These are phyloP conservation scores for Gastrolobium bilobum DNA, from an alignment of 306 rosid species.

Conservation along the genomic window DNA sequence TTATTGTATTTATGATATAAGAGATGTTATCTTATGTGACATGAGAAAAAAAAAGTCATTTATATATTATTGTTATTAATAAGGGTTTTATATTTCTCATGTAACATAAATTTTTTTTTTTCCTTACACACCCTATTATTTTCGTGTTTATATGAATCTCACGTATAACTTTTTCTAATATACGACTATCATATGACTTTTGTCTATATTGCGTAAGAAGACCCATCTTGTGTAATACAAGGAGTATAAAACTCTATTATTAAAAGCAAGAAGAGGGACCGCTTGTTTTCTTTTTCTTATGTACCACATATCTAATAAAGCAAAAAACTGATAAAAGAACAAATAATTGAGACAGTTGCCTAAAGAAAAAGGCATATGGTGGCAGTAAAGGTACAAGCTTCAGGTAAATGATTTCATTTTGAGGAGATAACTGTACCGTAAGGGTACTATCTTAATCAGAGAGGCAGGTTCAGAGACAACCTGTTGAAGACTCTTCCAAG, in stretches of 20 bases:
- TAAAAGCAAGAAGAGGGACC: background rate
- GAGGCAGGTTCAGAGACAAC: constrained; percentile 21
- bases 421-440: constrained; percentile 13
- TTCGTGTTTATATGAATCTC: no score
- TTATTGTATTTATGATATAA: no score
- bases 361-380: constrained; percentile 38
- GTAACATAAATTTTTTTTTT: no score
- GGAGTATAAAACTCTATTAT: background rate
- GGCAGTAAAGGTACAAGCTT: constrained; percentile 15
- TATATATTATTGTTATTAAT: no score
- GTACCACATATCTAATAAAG: constrained; percentile 26
- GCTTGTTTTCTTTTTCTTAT: background rate
- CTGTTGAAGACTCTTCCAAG: constrained; percentile 38
- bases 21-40: no score
- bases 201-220: no score
- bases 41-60: no score
- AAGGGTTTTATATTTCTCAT: no score
- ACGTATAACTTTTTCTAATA: no score
- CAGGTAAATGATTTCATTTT: background rate
- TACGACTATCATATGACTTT: no score
- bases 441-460: constrained; percentile 22
- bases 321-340: constrained; percentile 12
- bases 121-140: no score
- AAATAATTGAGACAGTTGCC: constrained; percentile 17
- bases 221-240: no score